Percentiles rank a stretch among this genome's conserved stretches.
These are phyloP conservation scores for Gossypium anomalum DNA, from an alignment of 345 rosid genomes.

Conservation along the genomic window DNA sequence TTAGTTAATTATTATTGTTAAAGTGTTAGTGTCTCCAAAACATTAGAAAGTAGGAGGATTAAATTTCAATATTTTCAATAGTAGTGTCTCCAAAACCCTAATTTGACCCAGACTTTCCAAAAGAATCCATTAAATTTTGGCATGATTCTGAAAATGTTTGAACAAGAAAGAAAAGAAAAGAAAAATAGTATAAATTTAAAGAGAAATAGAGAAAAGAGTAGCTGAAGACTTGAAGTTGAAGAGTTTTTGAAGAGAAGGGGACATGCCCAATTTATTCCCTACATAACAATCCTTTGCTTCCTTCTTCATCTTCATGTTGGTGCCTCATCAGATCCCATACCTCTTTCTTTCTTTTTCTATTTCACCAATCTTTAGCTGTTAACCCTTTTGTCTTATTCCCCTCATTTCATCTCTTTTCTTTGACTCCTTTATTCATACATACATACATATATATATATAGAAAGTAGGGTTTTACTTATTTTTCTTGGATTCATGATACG, in stretches of 20 bases:
- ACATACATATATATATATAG: no score
- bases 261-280: slow-evolving; percentile 46
- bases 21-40: no score
- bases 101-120: neutral
- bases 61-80: no score
- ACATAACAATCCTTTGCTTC: slow-evolving; percentile 34
- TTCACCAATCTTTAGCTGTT: neutral
- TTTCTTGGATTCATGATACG: neutral
- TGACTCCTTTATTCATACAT: no score
- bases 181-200: neutral
- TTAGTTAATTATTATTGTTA: no score
- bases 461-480: slow-evolving; percentile 13
- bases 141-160: neutral
- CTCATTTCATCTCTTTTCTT: slow-evolving; percentile 1
- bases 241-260: slow-evolving; percentile 38
- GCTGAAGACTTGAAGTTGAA: slow-evolving; percentile 13
- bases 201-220: neutral
- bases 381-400: slow-evolving; percentile 1
- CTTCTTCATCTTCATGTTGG: neutral
- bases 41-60: no score
- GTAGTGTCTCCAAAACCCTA: no score
- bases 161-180: neutral
- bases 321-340: slow-evolving; percentile 25
- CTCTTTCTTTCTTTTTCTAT: slow-evolving; percentile 9
- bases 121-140: neutral